A percentile compares a stretch with the other conserved stretches of the same genome.
phyloP scores from a whole-genome alignment of 2,329 filamentous ascomycete species.

The Botrytis medusae region DNA sequence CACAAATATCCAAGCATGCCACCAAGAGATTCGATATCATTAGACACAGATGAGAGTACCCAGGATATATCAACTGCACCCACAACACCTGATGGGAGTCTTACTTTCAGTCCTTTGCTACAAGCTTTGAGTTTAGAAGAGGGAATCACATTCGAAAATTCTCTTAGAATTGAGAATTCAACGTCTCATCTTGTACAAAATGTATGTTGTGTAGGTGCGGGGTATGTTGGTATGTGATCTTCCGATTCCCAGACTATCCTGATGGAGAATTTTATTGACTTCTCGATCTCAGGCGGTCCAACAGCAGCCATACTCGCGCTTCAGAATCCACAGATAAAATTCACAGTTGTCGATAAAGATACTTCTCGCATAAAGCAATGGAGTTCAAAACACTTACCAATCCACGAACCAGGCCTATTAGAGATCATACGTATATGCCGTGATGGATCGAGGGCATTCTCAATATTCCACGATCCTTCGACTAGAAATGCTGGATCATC shows the following conservation, averaged over 20 bases:
- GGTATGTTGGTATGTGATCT: conserved; percentile 67
- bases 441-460: conserved; percentile 53
- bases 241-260: neutral
- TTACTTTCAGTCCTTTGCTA: conserved; percentile 46
- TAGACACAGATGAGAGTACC: conserved; percentile 39
- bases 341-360: conserved; percentile 75
- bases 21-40: conserved; percentile 27
- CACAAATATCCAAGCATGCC: conserved; percentile 25
- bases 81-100: conserved; percentile 47
- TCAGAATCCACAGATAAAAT: conserved; percentile 67
- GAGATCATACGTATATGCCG: conserved; percentile 66
- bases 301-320: conserved; percentile 73
- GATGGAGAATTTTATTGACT: neutral
- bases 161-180: conserved; percentile 11
- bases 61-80: conserved; percentile 45
- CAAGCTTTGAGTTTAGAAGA: conserved; percentile 37
- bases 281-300: conserved; percentile 56
- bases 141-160: conserved; percentile 26
- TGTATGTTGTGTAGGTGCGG: conserved; percentile 73
- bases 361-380: conserved; percentile 65
- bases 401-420: conserved; percentile 71
- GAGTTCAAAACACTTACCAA: conserved; percentile 72
- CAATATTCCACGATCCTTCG: conserved; percentile 43
- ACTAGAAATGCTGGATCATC: conserved; percentile 38
- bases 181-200: conserved; percentile 46